Conservation (phyloP, 768 basidiomycete genomes). For the Heimioporus sp. region DNA sequence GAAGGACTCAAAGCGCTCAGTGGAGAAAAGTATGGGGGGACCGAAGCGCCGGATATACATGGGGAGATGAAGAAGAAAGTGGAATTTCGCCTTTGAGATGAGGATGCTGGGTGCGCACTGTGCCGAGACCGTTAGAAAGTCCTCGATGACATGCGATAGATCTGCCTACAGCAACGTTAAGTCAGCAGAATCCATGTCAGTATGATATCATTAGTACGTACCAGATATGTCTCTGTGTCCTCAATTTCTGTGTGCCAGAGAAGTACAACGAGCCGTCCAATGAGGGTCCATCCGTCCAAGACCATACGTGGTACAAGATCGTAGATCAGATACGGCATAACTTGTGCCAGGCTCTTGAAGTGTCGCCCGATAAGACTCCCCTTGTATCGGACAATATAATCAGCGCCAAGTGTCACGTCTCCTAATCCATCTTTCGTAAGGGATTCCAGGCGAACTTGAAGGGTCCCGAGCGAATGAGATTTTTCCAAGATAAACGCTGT, state of each 20-base stretch:
- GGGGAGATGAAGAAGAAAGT: slow-evolving; percentile 29
- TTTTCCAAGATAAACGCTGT: slow-evolving; percentile 21
- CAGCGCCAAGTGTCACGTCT: too few relatives aligned
- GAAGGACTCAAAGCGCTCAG: slow-evolving; percentile 29
- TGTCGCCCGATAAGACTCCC: slow-evolving; percentile 14
- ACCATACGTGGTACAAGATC: too few relatives aligned
- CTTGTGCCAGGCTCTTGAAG: too few relatives aligned
- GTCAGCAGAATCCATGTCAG: not conserved
- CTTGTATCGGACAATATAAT: slow-evolving; percentile 32
- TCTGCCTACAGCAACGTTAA: slow-evolving; percentile 4
- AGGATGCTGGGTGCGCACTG: slow-evolving; percentile 25
- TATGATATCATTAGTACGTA: not conserved
- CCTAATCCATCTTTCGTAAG: slow-evolving; percentile 18
- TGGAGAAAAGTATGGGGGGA: slow-evolving; percentile 27
- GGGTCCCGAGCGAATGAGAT: slow-evolving; percentile 12
- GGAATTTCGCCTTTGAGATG: slow-evolving; percentile 30
- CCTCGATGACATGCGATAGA: slow-evolving; percentile 18
- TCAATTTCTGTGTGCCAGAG: too few relatives aligned
- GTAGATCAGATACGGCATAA: too few relatives aligned
- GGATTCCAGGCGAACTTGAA: too few relatives aligned
- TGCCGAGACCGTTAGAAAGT: slow-evolving; percentile 18
- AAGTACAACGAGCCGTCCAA: too few relatives aligned
- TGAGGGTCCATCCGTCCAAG: too few relatives aligned
- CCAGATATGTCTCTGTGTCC: too few relatives aligned
- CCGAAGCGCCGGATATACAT: slow-evolving; percentile 27